A percentile compares a stretch with the other conserved stretches of the same genome.
phyloP scores from a whole-genome alignment of 345 rosid genomes.

The Populus tremula region DNA sequence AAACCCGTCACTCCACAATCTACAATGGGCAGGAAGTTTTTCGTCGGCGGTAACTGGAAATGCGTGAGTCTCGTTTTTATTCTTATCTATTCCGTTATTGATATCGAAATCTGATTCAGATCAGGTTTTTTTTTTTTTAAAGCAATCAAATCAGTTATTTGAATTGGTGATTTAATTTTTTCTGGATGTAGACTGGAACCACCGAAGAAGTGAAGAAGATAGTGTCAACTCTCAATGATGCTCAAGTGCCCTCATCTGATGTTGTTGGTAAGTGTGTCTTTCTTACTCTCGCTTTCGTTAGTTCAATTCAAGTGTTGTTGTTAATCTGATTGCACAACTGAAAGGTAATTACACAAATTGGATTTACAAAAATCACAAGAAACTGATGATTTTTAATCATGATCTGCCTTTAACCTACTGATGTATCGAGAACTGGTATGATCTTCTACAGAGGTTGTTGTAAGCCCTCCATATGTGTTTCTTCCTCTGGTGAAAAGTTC shows the following conservation, averaged over 20 bases:
- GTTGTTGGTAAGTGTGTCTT: slow-evolving; percentile 58
- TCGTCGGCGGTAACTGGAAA: slow-evolving; percentile 98
- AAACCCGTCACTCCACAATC: not conserved
- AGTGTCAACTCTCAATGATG: slow-evolving; percentile 59
- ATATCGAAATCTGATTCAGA: not conserved
- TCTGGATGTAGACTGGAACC: slow-evolving; percentile 69
- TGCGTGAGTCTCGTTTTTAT: slow-evolving; percentile 52
- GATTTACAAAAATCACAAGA: not conserved
- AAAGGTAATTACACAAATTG: not conserved
- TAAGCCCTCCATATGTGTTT: slow-evolving; percentile 83
- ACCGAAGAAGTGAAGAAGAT: slow-evolving; percentile 89
- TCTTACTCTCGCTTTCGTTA: not conserved
- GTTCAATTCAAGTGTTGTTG: no score
- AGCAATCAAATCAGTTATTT: not conserved
- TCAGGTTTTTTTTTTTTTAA: not conserved
- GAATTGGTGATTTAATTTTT: not conserved
- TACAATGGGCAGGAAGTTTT: slow-evolving; percentile 74
- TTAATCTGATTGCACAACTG: no score
- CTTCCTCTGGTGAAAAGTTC: slow-evolving; percentile 62
- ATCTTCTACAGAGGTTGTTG: slow-evolving; percentile 67
- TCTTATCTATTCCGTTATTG: not conserved
- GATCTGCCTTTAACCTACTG: not conserved
- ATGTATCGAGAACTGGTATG: not conserved
- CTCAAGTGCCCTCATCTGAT: slow-evolving; percentile 66
- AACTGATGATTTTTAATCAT: not conserved